Conservation (phyloP, 1,284 basidiomycete species). For the Cystobasidium sp. region DNA sequence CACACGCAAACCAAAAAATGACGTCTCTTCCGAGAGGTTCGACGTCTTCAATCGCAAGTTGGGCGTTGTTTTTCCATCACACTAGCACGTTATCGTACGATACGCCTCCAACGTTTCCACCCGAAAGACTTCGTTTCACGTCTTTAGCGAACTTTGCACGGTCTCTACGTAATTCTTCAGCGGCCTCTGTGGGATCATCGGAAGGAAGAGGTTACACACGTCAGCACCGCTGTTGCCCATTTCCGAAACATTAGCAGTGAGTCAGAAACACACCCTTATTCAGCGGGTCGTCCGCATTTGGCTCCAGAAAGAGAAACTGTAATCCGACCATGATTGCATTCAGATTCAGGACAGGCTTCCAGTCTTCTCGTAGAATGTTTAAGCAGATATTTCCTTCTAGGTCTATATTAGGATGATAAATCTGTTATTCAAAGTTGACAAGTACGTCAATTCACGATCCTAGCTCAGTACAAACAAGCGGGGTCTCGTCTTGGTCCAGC, state of each 20-base stretch:
- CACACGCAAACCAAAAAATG: not conserved
- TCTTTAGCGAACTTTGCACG: conserved; percentile 78
- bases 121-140: conserved; percentile 81
- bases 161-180: conserved; percentile 83
- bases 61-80: not conserved
- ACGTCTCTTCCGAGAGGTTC: not conserved
- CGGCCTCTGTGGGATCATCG: conserved; percentile 71
- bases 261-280: conserved; percentile 81
- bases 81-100: conserved; percentile 73
- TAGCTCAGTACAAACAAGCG: too few relatives aligned
- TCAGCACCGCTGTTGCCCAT: not conserved
- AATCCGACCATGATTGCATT: conserved; percentile 97
- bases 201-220: not conserved
- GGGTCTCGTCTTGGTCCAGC: too few relatives aligned
- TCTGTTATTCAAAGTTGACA: conserved; percentile 62
- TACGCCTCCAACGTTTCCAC: conserved; percentile 72
- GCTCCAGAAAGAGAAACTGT: conserved; percentile 97
- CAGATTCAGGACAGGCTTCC: conserved; percentile 98
- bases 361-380: conserved; percentile 98
- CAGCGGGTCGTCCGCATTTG: conserved; percentile 96
- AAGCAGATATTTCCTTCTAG: conserved; percentile 66
- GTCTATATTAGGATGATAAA: conserved; percentile 99
- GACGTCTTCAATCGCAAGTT: not conserved
- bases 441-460: not conserved
- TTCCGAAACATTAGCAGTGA: not conserved